A percentile compares a stretch with the other conserved stretches of the same genome.
Conservation (phyloP, 352 stramenopile genomes). For the Pilasporangium apinafurcum region DNA sequence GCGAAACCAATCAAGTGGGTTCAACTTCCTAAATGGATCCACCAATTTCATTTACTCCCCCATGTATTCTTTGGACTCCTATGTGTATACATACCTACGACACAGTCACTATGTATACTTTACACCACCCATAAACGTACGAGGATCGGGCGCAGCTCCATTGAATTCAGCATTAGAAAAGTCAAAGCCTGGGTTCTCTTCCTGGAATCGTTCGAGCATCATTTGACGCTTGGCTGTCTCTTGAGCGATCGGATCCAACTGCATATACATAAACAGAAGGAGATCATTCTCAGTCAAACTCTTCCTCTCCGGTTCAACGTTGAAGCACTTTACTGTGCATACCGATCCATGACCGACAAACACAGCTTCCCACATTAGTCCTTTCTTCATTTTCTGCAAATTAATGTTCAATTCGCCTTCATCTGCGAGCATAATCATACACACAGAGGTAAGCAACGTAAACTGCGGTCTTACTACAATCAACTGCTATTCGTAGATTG, state of each 20-base stretch:
- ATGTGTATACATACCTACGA: no score
- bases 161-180: slow-evolving; percentile 98
- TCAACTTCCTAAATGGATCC: no score
- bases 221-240: slow-evolving; percentile 94
- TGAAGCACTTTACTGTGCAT: neutral
- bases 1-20: no score
- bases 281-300: neutral
- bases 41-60: no score
- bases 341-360: slow-evolving; percentile 84
- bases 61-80: no score
- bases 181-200: slow-evolving; percentile 98
- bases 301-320: neutral
- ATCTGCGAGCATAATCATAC: slow-evolving; percentile 30
- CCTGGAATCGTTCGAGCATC: slow-evolving; percentile 97
- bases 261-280: neutral
- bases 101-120: slow-evolving; percentile 75
- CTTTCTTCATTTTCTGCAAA: slow-evolving; percentile 95
- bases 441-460: neutral
- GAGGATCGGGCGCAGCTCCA: slow-evolving; percentile 91
- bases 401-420: slow-evolving; percentile 88
- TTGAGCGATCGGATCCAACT: slow-evolving; percentile 88
- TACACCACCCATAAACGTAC: slow-evolving; percentile 96
- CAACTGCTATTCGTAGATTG: neutral
- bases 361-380: slow-evolving; percentile 90
- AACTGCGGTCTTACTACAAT: neutral